phyloP scores from a whole-genome alignment of 305 asterid species.

The Fraxinus latifolia region DNA sequence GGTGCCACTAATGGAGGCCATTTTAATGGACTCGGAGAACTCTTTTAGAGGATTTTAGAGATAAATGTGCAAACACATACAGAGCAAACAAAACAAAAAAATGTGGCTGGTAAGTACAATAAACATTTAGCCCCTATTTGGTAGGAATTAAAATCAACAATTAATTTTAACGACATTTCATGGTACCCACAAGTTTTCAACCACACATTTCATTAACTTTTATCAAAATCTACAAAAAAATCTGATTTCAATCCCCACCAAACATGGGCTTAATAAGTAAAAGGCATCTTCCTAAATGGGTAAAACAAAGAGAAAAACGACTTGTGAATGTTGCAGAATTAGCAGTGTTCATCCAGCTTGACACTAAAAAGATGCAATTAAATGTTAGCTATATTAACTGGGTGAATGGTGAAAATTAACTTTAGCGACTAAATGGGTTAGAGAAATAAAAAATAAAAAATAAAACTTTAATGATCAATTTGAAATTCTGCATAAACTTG shows the following conservation, averaged over 20 bases:
- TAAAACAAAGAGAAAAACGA: neutral
- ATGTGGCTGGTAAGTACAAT: neutral
- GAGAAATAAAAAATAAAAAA: neutral
- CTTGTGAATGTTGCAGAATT: neutral
- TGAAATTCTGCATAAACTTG: neutral
- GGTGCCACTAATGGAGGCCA: neutral
- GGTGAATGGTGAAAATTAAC: neutral
- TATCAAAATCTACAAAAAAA: too few species aligned
- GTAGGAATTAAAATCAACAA: neutral
- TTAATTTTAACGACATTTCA: too few species aligned
- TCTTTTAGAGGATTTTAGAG: neutral
- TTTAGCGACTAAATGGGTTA: neutral
- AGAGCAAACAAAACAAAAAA: neutral
- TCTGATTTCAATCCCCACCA: too few species aligned
- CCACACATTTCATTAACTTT: too few species aligned
- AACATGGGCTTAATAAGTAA: too few species aligned
- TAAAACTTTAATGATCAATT: neutral
- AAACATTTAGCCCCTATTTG: neutral
- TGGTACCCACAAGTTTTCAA: neutral
- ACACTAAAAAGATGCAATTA: neutral
- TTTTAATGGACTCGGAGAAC: neutral
- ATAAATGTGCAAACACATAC: neutral
- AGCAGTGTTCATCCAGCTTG: neutral
- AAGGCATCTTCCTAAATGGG: neutral
- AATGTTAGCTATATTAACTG: neutral